Base-by-base conservation (phyloP, 2,329 filamentous ascomycete genomes). In the Aspergillus jensenii region DNA sequence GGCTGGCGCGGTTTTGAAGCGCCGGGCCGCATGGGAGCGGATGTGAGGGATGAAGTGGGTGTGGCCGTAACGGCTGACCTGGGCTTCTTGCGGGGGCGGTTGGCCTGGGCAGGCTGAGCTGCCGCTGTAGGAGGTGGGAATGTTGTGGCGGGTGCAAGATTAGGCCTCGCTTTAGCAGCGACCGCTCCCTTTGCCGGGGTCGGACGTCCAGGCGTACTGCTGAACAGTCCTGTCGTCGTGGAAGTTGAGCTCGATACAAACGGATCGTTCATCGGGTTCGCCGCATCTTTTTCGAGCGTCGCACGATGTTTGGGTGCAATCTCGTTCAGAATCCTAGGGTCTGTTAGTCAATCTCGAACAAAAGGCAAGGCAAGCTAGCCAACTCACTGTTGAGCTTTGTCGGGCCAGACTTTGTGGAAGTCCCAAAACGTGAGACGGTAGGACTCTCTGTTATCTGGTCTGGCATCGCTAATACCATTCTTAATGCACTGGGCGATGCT, bases 371-470 rank as follows among this genome's bases (percentile, higher is more conserved):
- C 23, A 52, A 39, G 4, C 25, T 39, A 33, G 37, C 46, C 33
- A 53, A 81, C 87, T 79, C 80, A 91, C 84, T 79, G 79, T 68
- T 93, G 88, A 40, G 91, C 92, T 69, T 84, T 87, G 19, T 87
- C 82, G 2, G 90, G 88, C 90, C 92, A 98, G 17, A 91, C 82
- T 35, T 79, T 80, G 59, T 87, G 85, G 72, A 93, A 97, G 0
- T 81, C 80, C 95, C 95, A 99, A 74, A 90, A 99, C 0, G 91
- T 90, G 39, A 86, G 84, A 66, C 95, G 86, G 82, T 90, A 93
- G 62, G 86, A 88, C 74, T 96, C 92, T 67, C 95, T 86, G 46
- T 98, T 93, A 31, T 88, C 90, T 7, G 93, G 92, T 68, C 98
- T 96, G 12, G 93, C 82, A 78, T 99, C 95, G 21, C 82, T 82